phyloP scores from a whole-genome alignment of 2,329 filamentous ascomycete species.

The Trichophyton verrucosum region DNA sequence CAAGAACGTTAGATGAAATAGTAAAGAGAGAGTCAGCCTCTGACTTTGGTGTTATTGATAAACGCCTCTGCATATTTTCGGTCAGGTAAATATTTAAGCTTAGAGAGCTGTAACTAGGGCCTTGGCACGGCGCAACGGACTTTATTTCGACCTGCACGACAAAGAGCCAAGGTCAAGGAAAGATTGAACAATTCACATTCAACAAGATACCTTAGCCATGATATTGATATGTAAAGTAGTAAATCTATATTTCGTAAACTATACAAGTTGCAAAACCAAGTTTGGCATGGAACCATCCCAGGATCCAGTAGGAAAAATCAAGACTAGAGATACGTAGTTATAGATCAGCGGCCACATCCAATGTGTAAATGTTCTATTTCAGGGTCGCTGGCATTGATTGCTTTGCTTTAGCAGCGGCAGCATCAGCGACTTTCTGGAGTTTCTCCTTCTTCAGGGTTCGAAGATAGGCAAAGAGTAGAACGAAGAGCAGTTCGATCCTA shows the following conservation, averaged over 20 bases:
- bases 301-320: not conserved
- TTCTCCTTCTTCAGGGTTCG: slow-evolving; percentile 57
- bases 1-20: not conserved
- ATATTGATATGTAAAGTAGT: not conserved
- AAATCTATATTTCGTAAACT: not conserved
- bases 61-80: not conserved
- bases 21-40: not conserved
- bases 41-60: not conserved
- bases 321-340: not conserved
- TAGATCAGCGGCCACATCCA: not conserved
- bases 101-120: not conserved
- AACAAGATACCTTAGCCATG: not conserved
- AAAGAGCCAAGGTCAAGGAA: not conserved
- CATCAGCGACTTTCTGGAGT: slow-evolving; percentile 53
- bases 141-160: not conserved
- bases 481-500: slow-evolving; percentile 77
- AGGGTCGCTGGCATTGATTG: slow-evolving; percentile 36
- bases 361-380: slow-evolving; percentile 27
- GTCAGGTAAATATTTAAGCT: not conserved
- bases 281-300: not conserved
- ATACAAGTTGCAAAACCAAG: not conserved
- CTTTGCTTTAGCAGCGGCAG: slow-evolving; percentile 52
- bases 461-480: slow-evolving; percentile 74
- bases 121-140: not conserved
- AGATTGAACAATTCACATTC: not conserved